These are phyloP conservation scores for Phytopythium delawarense DNA, from an alignment of 352 stramenopile species.

Conservation along the genomic window DNA sequence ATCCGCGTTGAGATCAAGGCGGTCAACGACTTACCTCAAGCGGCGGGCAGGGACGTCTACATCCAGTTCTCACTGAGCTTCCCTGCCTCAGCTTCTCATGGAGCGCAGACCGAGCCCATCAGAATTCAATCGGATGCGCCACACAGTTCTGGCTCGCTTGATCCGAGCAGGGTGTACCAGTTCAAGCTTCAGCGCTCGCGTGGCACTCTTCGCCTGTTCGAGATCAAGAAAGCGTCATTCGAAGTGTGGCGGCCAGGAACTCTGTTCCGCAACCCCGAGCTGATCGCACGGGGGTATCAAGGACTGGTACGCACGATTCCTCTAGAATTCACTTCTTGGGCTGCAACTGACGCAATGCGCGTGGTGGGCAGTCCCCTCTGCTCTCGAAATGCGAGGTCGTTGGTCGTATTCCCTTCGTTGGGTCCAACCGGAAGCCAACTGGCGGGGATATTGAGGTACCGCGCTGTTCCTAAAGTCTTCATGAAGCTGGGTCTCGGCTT, in stretches of 20 bases:
- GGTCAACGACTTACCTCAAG: slow-evolving; percentile 35
- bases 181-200: slow-evolving; percentile 57
- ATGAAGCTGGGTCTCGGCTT: not conserved
- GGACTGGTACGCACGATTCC: slow-evolving; percentile 43
- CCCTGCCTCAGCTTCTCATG: slow-evolving; percentile 44
- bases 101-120: slow-evolving; percentile 48
- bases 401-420: slow-evolving; percentile 56
- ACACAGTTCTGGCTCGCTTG: slow-evolving; percentile 20
- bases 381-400: slow-evolving; percentile 46
- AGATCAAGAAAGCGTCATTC: slow-evolving; percentile 77
- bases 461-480: not conserved
- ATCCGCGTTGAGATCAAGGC: slow-evolving; percentile 46
- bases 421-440: slow-evolving; percentile 58
- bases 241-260: slow-evolving; percentile 68
- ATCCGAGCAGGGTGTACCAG: slow-evolving; percentile 24
- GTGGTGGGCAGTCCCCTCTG: slow-evolving; percentile 32
- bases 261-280: slow-evolving; percentile 60
- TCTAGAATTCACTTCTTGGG: not conserved
- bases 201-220: slow-evolving; percentile 69
- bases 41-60: slow-evolving; percentile 48
- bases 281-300: slow-evolving; percentile 60
- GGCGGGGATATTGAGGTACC: slow-evolving; percentile 63
- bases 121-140: slow-evolving; percentile 25
- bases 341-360: slow-evolving; percentile 3
- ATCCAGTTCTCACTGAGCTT: slow-evolving; percentile 79